These are phyloP conservation scores for Vitis vinifera DNA, from an alignment of 164 flowering plant genomes.

Conservation along the genomic window ASM3070453v1 NC_081820.1:20906501-20907000, in stretches of 20 bases:
- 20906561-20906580: too few relatives aligned
- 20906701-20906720: slow-evolving; percentile 73
- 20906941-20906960: slow-evolving; percentile 84
- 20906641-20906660: slow-evolving; percentile 60
- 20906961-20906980: slow-evolving; percentile 88
- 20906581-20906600: slow-evolving; percentile 64
- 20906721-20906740: slow-evolving; percentile 85
- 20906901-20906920: slow-evolving; percentile 50
- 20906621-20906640: slow-evolving; percentile 59
- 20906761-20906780: slow-evolving; percentile 85
- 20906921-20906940: slow-evolving; percentile 82
- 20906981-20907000: slow-evolving; percentile 94
- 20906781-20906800: slow-evolving; percentile 76
- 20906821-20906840: slow-evolving; percentile 75
- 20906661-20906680: slow-evolving; percentile 37
- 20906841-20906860: slow-evolving; percentile 28
- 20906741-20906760: slow-evolving; percentile 82
- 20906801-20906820: slow-evolving; percentile 55
- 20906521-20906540: too few relatives aligned
- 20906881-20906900: neutral
- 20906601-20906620: slow-evolving; percentile 50
- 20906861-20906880: neutral
- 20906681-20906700: slow-evolving; percentile 67
- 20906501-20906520: too few relatives aligned
- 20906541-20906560: too few relatives aligned